These are phyloP conservation scores for Psilocybe subaeruginosa DNA, from an alignment of 768 basidiomycete species.

Conservation along the genomic window DNA sequence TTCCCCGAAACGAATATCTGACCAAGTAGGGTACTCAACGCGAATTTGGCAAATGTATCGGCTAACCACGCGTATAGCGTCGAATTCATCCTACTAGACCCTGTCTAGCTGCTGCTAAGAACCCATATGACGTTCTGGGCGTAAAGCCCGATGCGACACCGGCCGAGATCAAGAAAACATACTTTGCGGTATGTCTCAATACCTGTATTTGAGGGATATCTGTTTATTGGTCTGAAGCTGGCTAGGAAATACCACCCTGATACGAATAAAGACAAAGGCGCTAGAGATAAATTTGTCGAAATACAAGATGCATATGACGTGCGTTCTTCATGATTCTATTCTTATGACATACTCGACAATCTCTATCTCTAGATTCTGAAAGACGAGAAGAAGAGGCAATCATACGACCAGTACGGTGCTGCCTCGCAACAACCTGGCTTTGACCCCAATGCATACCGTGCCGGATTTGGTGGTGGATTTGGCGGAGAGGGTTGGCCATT, in stretches of 20 bases:
- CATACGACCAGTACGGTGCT: constrained; percentile 91
- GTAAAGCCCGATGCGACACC: constrained; percentile 80
- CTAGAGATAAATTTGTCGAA: constrained; percentile 93
- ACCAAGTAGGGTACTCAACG: constrained; percentile 40
- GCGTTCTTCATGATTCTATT: constrained; percentile 11
- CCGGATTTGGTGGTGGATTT: constrained; percentile 19
- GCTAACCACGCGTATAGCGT: constrained; percentile 51
- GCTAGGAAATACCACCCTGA: constrained; percentile 99
- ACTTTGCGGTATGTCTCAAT: constrained; percentile 77
- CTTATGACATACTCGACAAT: constrained; percentile 12
- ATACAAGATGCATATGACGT: constrained; percentile 99
- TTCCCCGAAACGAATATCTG: constrained; percentile 30
- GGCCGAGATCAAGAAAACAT: constrained; percentile 95
- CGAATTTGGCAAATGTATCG: constrained; percentile 3
- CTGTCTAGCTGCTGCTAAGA: constrained; percentile 61
- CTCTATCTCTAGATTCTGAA: constrained; percentile 70
- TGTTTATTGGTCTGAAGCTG: constrained; percentile 55
- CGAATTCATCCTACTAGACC: constrained; percentile 71
- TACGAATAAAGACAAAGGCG: constrained; percentile 89
- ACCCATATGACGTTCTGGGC: constrained; percentile 92
- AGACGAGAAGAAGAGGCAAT: constrained; percentile 90
- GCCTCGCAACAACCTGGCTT: constrained; percentile 94
- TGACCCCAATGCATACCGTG: constrained; percentile 82
- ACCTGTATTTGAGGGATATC: constrained; percentile 5
- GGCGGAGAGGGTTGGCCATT: constrained; percentile 23